Base-by-base conservation (phyloP, 306 rosid species). In the Echinosophora koreensis region DNA sequence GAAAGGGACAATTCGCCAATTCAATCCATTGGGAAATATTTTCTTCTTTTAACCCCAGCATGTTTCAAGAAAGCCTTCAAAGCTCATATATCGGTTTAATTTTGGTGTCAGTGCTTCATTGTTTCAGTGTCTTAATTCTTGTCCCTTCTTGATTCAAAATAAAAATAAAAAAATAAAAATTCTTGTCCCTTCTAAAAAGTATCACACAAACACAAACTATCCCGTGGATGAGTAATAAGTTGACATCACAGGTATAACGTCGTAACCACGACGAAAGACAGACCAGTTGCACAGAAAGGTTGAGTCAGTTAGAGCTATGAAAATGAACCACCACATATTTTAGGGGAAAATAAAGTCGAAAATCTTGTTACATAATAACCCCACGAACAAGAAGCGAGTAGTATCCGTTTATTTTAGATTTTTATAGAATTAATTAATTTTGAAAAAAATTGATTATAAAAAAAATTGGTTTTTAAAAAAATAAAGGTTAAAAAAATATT, bases 51-150 rank as follows among this genome's bases (percentile, higher is more conserved):
- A 68, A 68, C 32, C 46, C 52, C 5, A 68, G 1, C 69, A 77
- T 68, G 76, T 55, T 44, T 63, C 54, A 60, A 46, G 52, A 42
- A 35, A 46, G 30, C 76, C 76, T 68, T 68, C 82, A 68, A 77
- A 74, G 18, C 37, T 22, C 37, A 8, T 39, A 8, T 39, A 7
- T 44, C 69, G 30, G 50, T 44, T 30, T 58, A 68, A 12, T 66
- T 77, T 35, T 57, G 13, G 59, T 32, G 68, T 66, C 60, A 30
- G 50, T 66, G 81, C 57, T 62, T 49, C 34, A 34, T 13, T 75
- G 61, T 59, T 73, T 73, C 30, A 14, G 47, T 15, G 68, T 59
- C 76, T 69, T 78, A 32, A 58, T 70, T 28, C 34, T 34, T 78
- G 82, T 78, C 76, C 17, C 74, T 46, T 77, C 49, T 22, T 22